Conservation (phyloP, 345 rosid genomes). For the Angophora floribunda region DNA sequence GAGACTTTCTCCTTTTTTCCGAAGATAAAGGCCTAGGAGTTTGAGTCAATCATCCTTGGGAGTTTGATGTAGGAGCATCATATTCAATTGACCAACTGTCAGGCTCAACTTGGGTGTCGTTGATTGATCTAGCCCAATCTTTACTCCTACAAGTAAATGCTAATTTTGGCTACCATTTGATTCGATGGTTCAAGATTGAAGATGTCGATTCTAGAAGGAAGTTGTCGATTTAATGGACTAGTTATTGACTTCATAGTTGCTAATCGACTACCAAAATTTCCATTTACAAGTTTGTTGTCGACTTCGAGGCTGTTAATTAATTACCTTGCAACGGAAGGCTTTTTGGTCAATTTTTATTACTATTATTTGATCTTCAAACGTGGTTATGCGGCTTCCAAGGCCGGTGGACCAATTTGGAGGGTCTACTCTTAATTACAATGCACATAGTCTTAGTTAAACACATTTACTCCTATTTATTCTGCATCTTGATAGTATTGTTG, state of each 20-base stretch:
- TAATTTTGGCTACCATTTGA: background rate
- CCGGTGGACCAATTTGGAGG: background rate
- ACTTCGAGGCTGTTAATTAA: background rate
- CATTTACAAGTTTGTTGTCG: background rate
- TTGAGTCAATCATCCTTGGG: background rate
- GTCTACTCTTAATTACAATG: background rate
- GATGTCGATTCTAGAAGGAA: background rate
- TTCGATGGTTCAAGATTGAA: background rate
- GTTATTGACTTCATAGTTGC: background rate
- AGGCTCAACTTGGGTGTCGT: too few relatives aligned
- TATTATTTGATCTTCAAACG: background rate
- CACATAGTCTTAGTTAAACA: background rate
- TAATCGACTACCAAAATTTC: background rate
- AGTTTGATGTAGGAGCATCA: background rate
- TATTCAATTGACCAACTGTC: background rate
- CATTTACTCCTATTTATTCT: background rate
- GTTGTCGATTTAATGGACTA: background rate
- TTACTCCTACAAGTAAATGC: background rate
- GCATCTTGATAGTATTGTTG: background rate
- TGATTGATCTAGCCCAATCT: background rate
- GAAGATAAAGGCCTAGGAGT: background rate
- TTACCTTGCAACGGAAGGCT: background rate
- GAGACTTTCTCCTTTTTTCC: background rate
- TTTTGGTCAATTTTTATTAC: background rate
- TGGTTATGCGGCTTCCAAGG: background rate